Conservation (phyloP, 495 filamentous ascomycete species). For the Cercophora samala region DNA sequence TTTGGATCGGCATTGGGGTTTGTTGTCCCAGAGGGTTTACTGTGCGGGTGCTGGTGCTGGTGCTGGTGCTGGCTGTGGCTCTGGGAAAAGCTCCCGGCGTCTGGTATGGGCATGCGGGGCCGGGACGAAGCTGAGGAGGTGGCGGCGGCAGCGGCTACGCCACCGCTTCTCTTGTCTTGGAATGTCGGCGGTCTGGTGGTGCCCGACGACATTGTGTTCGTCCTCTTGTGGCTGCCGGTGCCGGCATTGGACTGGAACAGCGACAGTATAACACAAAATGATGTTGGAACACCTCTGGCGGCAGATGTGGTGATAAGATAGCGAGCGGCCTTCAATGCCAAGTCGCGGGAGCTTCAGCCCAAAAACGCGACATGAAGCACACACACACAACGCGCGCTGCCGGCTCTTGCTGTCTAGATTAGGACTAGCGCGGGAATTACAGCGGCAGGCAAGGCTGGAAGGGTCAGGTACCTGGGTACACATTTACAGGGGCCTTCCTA, state of each 20-base stretch:
- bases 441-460: background rate
- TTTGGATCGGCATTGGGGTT: conserved; percentile 23
- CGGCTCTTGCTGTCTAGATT: background rate
- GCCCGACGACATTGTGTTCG: conserved; percentile 39
- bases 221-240: conserved; percentile 14
- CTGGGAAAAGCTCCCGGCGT: conserved; percentile 26
- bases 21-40: too few relatives aligned
- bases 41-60: too few relatives aligned
- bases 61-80: conserved; percentile 12
- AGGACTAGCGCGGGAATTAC: conserved; percentile 8
- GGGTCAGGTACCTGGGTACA: conserved; percentile 20
- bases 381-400: too few relatives aligned
- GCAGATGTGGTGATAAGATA: background rate
- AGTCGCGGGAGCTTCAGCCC: conserved; percentile 18
- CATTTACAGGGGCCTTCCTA: conserved; percentile 13
- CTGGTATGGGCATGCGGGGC: conserved; percentile 37
- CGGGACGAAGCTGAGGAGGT: conserved; percentile 31
- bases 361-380: conserved; percentile 21
- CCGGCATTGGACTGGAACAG: conserved; percentile 9
- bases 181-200: conserved; percentile 30
- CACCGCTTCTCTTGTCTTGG: conserved; percentile 39
- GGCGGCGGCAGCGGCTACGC: conserved; percentile 36
- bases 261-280: background rate
- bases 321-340: conserved; percentile 10
- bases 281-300: background rate